Evolutionary conservation across 2,329 filamentous ascomycete species (phyloP), one percentile per base, ranked within the genome.

Genomic region (Neofusicoccum ribis): DNA sequence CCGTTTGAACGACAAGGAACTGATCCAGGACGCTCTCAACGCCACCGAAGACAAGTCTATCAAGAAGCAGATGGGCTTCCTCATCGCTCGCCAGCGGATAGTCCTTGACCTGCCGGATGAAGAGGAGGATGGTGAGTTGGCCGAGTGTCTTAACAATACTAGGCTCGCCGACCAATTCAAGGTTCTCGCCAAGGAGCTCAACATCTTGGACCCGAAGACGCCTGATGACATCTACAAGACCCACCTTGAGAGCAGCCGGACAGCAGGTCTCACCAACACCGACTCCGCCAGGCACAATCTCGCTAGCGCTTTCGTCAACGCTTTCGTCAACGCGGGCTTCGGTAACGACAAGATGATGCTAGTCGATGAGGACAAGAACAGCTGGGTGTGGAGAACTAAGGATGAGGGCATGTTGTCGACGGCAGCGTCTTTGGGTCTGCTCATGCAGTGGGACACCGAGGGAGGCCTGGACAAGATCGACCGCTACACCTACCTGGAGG

Each of bases 191-290:
- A 97, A 97, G 80, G 95, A 99, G 77, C 85, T 99, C 63, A 98
- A 99, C 78, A 94, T 99, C 61, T 83, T 98, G 47, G 95, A 99
- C 68, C 95, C 95, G 41, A 98, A 97, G 83, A 91, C 92, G 49
- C 96, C 94, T 0, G 95, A 99, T 76, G 96, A 99, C 73, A 99
- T 99, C 72, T 99, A 99, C 86, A 99, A 99, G 84, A 97, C 93
- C 74, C 95, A 99, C 79, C 86, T 99, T 5, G 95, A 99, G 80
- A 98, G 91, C 81, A 96, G 90, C 72, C 88, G 96, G 67, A 95
- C 96, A 62, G 92, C 92, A 27, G 93, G 93, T 41, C 87, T 97
- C 80, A 97, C 94, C 11, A 97, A 97, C 75, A 88, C 96, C 52
- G 95, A 99, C 76, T 99, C 95, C 9, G 93, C 94, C 36, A 87